Base-by-base conservation (phyloP, 2,329 filamentous ascomycete species). In the Scytalidium sp. region DNA sequence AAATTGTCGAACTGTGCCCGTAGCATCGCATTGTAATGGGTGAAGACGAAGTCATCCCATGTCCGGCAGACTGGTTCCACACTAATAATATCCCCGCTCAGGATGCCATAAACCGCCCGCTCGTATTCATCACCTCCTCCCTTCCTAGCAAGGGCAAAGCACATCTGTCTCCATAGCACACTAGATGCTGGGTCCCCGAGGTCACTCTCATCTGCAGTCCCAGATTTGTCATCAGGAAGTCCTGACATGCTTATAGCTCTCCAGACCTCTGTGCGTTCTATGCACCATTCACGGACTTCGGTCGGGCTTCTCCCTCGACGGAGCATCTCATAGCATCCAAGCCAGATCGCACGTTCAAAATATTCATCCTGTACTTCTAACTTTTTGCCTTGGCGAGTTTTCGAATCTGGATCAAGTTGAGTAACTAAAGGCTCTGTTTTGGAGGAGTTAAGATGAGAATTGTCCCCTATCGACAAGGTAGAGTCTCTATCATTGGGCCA, bases 241-340 rank as follows among this genome's bases (percentile, higher is more conserved):
- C 87, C 87, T 19, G 88, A 89, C 61, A 97, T 80, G 52, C 87
- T 88, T 29, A 93, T 80, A 40, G 90, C 90, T 54, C 93, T 84
- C 93, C 93, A 99, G 53, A 85, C 81, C 70, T 97, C 92, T 9
- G 90, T 89, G 51, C 88, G 81, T 60, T 93, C 88, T 43, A 86
- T 75, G 61, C 91, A 96, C 90, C 91, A 97, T 44, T 92, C 87
- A 48, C 84, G 81, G 55, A 97, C 88, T 32, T 87, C 81, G 8
- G 79, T 70, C 70, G 88, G 82, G 53, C 78, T 83, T 57, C 83
- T 85, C n/a, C 94, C 94, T 42, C 91, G 84, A 44, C 93, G 84
- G 46, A 99, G 75, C 75, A 96, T 88, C 67, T 96, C 90, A 74
- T 91, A 97, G 69, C 90, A 94, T n/a, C 89, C 87, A 53, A 92